Conservation (phyloP, 495 filamentous ascomycete species). For the Hypoxylon fuscum region DNA sequence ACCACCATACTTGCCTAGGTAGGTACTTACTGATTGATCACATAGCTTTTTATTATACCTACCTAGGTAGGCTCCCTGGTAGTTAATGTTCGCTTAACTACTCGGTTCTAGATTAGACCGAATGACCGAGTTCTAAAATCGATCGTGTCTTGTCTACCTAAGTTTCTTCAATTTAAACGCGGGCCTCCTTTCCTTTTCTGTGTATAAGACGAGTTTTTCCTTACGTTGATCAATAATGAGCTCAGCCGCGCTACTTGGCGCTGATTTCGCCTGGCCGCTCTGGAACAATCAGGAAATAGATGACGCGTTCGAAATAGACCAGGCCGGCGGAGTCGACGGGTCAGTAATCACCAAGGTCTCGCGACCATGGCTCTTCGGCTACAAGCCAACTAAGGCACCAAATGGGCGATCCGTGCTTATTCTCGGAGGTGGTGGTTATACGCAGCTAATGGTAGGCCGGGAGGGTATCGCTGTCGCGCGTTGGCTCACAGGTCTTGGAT, state of each 20-base stretch:
- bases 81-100: too few relatives aligned
- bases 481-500: slow-evolving; percentile 24
- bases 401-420: slow-evolving; percentile 30
- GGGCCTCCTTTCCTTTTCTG: too few relatives aligned
- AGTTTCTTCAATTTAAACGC: too few relatives aligned
- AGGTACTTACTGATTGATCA: too few relatives aligned
- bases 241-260: background rate
- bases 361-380: slow-evolving; percentile 33
- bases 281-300: slow-evolving; percentile 4
- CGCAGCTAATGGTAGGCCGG: slow-evolving; percentile 29
- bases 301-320: slow-evolving; percentile 9
- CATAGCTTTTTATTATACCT: too few relatives aligned
- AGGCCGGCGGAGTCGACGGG: slow-evolving; percentile 1
- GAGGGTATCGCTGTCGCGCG: slow-evolving; percentile 30
- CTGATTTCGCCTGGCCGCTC: slow-evolving; percentile 17
- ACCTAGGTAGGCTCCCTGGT: too few relatives aligned
- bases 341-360: slow-evolving; percentile 15
- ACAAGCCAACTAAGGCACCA: slow-evolving; percentile 6
- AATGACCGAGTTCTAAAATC: too few relatives aligned
- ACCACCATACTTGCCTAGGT: too few relatives aligned
- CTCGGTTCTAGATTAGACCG: too few relatives aligned
- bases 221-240: background rate
- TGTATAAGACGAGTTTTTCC: too few relatives aligned
- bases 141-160: too few relatives aligned
- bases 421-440: slow-evolving; percentile 30